Percentiles rank a stretch among this genome's conserved stretches.
Evolutionary conservation across 106 monocot species (phyloP).

Genomic region (Iris macrosiphon): DNA sequence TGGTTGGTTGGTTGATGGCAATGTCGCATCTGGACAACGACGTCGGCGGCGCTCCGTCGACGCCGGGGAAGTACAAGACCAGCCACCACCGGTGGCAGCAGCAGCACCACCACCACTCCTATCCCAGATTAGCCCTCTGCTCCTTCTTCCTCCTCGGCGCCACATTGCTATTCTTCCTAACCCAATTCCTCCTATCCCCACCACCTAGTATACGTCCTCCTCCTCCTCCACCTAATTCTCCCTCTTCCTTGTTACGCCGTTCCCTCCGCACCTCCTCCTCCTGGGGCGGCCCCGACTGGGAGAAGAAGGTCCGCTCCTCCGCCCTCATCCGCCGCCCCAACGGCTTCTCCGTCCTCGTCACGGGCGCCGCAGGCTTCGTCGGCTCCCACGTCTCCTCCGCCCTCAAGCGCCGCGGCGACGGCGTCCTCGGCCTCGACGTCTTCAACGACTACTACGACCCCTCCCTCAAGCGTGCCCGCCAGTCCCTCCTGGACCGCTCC

Average conservation of each 20-base stretch:
- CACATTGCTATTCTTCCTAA: neutral
- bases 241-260: neutral
- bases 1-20: no score
- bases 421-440: conserved; percentile 3
- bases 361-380: conserved; percentile 8
- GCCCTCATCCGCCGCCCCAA: conserved; percentile 2
- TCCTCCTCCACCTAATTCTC: neutral
- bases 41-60: conserved; percentile 17
- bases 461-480: conserved; percentile 7
- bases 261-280: neutral
- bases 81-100: neutral
- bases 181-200: conserved; percentile 4
- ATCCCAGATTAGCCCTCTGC: neutral
- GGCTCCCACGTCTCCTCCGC: neutral
- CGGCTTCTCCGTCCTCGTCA: conserved; percentile 5
- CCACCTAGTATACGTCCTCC: conserved; percentile 1
- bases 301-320: conserved; percentile 9
- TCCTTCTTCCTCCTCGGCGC: conserved; percentile 2
- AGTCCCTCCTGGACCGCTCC: conserved; percentile 4
- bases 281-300: conserved; percentile 10
- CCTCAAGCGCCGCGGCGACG: conserved; percentile 8
- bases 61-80: conserved; percentile 17
- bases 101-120: neutral
- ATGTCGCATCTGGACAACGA: no score
- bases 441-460: conserved; percentile 12